Evolutionary conservation across 2,329 filamentous ascomycete species (phyloP).

Genomic region (Diplodia mutila): DNA sequence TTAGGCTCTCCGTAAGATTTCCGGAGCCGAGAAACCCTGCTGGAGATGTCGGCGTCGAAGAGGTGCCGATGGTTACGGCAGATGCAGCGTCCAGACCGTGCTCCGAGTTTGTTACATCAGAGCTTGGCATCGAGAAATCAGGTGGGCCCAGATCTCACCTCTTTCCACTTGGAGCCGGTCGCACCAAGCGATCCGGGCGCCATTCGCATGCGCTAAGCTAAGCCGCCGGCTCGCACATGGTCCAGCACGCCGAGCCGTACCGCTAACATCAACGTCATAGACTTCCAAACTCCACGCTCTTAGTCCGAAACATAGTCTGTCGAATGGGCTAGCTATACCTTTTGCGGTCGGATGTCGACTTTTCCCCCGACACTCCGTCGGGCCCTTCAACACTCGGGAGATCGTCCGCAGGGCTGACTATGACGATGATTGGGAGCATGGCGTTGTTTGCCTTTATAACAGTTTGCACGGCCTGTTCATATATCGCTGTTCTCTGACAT

Average conservation of each 20-base stretch:
- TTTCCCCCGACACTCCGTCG: not conserved
- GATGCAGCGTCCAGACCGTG: not conserved
- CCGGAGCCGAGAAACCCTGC: not conserved
- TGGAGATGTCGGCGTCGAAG: too few relatives aligned
- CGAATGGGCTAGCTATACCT: not conserved
- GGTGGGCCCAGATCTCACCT: not conserved
- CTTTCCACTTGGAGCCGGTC: not conserved
- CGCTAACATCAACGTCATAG: constrained; percentile 7
- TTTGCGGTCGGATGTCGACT: not conserved
- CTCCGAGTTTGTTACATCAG: not conserved
- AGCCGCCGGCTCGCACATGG: not conserved
- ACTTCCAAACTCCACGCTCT: not conserved
- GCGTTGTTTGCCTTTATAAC: not conserved
- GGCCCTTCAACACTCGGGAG: not conserved
- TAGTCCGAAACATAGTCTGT: too few relatives aligned
- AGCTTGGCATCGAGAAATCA: not conserved
- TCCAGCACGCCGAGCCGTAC: not conserved
- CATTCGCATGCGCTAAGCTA: not conserved
- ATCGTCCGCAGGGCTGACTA: not conserved
- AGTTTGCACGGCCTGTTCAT: too few relatives aligned
- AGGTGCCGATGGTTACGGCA: not conserved
- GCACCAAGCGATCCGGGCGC: not conserved
- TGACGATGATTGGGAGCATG: not conserved
- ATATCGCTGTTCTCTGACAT: not conserved
- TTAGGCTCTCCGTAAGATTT: not conserved